Evolutionary conservation across 805 yeast species (phyloP).

Genomic region (Candida taoyuanica): DNA sequence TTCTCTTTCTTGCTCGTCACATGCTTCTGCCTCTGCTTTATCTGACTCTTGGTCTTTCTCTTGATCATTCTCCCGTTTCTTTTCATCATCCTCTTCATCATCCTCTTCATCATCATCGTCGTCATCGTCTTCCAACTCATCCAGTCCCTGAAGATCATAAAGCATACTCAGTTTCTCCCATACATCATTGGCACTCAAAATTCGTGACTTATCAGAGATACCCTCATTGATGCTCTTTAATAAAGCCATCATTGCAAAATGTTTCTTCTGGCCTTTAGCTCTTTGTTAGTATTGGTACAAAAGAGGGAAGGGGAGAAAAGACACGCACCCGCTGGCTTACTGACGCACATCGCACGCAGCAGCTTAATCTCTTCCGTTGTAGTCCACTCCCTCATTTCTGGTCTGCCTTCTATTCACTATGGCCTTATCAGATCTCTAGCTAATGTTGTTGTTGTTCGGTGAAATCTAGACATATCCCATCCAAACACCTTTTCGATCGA

Average conservation of each 20-base stretch:
- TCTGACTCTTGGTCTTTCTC: constrained; percentile 12
- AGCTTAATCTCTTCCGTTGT: constrained; percentile 58
- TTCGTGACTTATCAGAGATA: constrained; percentile 26
- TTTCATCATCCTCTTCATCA: not conserved
- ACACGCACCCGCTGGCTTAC: constrained; percentile 63
- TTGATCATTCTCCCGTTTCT: constrained; percentile 13
- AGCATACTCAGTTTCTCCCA: constrained; percentile 50
- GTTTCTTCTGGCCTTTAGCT: constrained; percentile 23
- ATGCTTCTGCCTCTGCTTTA: constrained; percentile 10
- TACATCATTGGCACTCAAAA: constrained; percentile 43
- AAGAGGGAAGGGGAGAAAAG: no score
- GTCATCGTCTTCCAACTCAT: constrained; percentile 43
- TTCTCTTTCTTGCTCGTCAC: constrained; percentile 4
- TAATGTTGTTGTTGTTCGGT: no score
- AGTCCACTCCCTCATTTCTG: constrained; percentile 44
- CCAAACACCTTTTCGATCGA: no score
- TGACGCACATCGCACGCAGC: constrained; percentile 56
- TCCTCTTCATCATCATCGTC: constrained; percentile 10
- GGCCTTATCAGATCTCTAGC: no score
- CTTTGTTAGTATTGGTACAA: constrained; percentile 5
- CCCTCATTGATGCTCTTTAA: constrained; percentile 17
- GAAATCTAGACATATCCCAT: no score
- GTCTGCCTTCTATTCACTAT: no score
- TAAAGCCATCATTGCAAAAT: constrained; percentile 35
- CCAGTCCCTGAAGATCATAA: constrained; percentile 56